These are phyloP conservation scores for Bruguiera gymnorhiza DNA, from an alignment of 345 rosid species.

Conservation along the genomic window DNA sequence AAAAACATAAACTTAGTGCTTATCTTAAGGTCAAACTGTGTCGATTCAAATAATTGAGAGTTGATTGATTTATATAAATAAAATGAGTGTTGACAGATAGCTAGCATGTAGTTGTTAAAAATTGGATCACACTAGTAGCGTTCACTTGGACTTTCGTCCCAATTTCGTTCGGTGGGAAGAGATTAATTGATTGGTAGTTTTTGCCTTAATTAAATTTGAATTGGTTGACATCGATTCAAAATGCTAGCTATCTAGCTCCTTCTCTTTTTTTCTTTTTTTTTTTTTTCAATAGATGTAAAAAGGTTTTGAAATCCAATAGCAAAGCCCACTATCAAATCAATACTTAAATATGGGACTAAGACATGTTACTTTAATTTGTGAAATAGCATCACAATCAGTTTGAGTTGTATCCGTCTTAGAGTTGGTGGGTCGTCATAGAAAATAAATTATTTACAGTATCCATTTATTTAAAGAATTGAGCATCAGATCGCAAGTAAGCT, in stretches of 20 bases:
- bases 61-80: background rate
- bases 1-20: background rate
- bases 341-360: background rate
- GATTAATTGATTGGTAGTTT: background rate
- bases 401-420: background rate
- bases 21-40: slow-evolving; percentile 6
- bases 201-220: background rate
- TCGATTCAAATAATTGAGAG: slow-evolving; percentile 2
- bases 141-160: slow-evolving; percentile 17
- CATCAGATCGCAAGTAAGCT: too few species aligned
- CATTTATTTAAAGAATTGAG: too few species aligned
- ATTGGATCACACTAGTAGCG: slow-evolving; percentile 7
- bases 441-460: too few species aligned
- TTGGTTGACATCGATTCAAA: slow-evolving; percentile 16
- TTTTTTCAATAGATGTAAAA: slow-evolving; percentile 9
- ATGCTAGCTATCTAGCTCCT: background rate
- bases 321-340: slow-evolving; percentile 21
- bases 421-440: too few species aligned
- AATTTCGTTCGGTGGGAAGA: background rate
- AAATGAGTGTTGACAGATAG: background rate
- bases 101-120: slow-evolving; percentile 6
- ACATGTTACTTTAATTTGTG: background rate
- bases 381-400: background rate
- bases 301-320: background rate
- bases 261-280: too few species aligned